Evolutionary conservation across 352 stramenopile genomes (phyloP).

Genomic region (Globisporangium paroecandrum): DNA sequence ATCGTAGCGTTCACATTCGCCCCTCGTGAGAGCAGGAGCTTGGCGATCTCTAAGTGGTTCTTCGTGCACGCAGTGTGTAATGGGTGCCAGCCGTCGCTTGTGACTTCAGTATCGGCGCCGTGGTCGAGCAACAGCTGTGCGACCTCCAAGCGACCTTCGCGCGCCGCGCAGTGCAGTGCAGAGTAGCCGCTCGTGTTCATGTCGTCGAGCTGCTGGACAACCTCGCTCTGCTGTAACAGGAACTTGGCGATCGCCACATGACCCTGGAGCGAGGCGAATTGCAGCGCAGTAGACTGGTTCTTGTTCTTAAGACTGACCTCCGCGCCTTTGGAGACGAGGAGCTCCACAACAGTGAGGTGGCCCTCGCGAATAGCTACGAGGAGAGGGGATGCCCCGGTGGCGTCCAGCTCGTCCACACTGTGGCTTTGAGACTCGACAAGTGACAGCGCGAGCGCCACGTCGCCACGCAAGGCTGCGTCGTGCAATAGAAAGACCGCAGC

Average conservation of each 20-base stretch:
- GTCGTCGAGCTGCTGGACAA: background rate
- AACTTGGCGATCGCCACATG: background rate
- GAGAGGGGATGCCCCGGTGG: constrained; percentile 7
- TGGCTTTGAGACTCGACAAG: background rate
- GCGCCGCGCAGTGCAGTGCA: constrained; percentile 12
- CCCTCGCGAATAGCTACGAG: constrained; percentile 14
- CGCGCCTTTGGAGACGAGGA: background rate
- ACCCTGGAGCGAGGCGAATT: constrained; percentile 1
- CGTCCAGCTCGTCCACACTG: constrained; percentile 9
- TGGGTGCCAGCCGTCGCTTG: constrained; percentile 13
- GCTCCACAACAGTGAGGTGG: constrained; percentile 8
- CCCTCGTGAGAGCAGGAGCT: constrained; percentile 7
- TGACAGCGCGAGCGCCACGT: background rate
- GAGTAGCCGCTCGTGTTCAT: constrained; percentile 12
- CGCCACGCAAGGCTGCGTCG: background rate
- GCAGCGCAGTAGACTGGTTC: constrained; percentile 9
- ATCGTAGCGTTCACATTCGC: constrained; percentile 10
- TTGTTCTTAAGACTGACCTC: background rate
- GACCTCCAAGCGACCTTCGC: background rate
- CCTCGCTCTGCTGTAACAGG: background rate
- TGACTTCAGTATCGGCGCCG: constrained; percentile 6
- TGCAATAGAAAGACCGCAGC: background rate
- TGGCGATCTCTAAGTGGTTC: constrained; percentile 3
- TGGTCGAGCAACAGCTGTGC: constrained; percentile 10
- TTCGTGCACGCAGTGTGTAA: constrained; percentile 12